A percentile compares a stretch with the other conserved stretches of the same genome.
phyloP scores from a whole-genome alignment of 2,329 filamentous ascomycete species.

The Bimuria novae-zelandiae region DNA sequence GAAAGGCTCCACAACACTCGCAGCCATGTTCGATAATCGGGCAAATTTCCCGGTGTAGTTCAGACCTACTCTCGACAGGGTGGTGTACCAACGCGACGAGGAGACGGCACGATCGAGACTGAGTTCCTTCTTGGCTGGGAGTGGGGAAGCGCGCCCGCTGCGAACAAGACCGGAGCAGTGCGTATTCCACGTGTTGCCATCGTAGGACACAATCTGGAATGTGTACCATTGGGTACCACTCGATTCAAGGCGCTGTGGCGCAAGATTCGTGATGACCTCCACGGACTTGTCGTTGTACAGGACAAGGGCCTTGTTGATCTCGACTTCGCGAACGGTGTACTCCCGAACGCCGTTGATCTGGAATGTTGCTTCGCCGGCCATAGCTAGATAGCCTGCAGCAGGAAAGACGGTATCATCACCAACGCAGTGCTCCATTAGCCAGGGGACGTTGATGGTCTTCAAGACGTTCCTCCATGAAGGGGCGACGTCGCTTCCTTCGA shows the following conservation, averaged over 20 bases:
- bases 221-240: conserved; percentile 20
- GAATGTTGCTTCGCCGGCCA: conserved; percentile 4
- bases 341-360: background rate
- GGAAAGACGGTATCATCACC: background rate
- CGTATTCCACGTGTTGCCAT: conserved; percentile 21
- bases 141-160: background rate
- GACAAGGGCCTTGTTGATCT: conserved; percentile 11
- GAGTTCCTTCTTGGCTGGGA: background rate
- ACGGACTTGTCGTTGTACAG: background rate
- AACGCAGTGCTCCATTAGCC: background rate
- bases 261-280: conserved; percentile 17
- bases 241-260: background rate
- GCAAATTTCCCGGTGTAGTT: background rate
- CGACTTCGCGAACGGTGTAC: conserved; percentile 5
- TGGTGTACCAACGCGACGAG: background rate
- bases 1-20: background rate
- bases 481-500: background rate
- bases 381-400: background rate
- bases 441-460: background rate
- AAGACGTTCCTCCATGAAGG: background rate
- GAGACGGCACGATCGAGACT: background rate
- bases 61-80: background rate
- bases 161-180: conserved; percentile 23
- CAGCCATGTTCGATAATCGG: background rate
- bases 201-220: conserved; percentile 22